Conservation (phyloP, 1,139 yeast species). For the Scheffersomyces stambukii region DNA sequence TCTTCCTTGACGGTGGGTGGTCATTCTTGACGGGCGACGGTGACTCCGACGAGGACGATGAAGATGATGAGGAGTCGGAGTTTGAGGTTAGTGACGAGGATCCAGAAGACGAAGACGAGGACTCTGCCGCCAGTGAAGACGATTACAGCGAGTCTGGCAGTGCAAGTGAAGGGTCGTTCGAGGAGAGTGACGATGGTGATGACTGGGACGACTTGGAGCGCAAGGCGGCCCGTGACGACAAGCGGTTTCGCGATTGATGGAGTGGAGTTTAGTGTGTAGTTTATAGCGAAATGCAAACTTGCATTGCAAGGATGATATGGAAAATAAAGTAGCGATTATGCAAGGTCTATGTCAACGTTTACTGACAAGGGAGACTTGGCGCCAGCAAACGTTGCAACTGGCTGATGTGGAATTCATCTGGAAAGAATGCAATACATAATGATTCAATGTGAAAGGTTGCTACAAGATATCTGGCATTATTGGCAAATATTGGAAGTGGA, state of each 20-base stretch:
- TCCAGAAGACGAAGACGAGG: conserved; percentile 57
- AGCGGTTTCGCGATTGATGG: conserved; percentile 24
- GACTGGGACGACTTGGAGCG: conserved; percentile 74
- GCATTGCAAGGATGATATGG: too few relatives aligned
- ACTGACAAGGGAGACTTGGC: too few relatives aligned
- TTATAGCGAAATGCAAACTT: too few relatives aligned
- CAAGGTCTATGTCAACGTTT: too few relatives aligned
- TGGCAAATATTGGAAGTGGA: too few relatives aligned
- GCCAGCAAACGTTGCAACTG: too few relatives aligned
- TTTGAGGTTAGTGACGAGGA: conserved; percentile 62
- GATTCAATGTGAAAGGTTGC: too few relatives aligned
- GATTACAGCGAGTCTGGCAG: conserved; percentile 35
- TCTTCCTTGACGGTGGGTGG: conserved; percentile 96
- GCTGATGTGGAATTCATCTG: too few relatives aligned
- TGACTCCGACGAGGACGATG: conserved; percentile 59
- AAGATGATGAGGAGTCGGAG: conserved; percentile 57
- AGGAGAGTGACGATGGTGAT: conserved; percentile 52
- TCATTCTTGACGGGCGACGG: conserved; percentile 75
- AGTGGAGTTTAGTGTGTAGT: not conserved
- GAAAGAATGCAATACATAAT: too few relatives aligned
- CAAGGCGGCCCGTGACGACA: conserved; percentile 56
- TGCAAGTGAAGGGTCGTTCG: conserved; percentile 30
- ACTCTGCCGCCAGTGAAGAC: conserved; percentile 57
- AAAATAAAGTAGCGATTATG: too few relatives aligned
- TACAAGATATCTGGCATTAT: too few relatives aligned